A percentile compares a stretch with the other conserved stretches of the same genome.
Evolutionary conservation across 257 asterid species (phyloP).

Genomic region (Linaria vulgaris): DNA sequence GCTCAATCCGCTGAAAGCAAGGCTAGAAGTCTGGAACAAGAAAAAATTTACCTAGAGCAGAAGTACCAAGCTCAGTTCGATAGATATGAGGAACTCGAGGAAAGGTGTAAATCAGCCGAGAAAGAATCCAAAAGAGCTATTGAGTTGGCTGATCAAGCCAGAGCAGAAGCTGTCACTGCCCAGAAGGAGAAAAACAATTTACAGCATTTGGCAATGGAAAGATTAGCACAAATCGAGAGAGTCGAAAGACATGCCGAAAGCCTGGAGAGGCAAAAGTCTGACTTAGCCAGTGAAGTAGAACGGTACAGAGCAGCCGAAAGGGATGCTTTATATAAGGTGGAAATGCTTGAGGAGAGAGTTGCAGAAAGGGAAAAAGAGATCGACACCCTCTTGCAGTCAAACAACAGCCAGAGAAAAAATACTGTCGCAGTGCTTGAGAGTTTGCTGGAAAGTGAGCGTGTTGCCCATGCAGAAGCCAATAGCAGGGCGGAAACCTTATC

Average conservation of each 20-base stretch:
- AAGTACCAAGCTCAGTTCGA: slow-evolving; percentile 62
- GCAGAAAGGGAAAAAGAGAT: slow-evolving; percentile 80
- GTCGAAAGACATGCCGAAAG: slow-evolving; percentile 67
- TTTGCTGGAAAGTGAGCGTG: slow-evolving; percentile 73
- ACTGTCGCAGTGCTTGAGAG: slow-evolving; percentile 77
- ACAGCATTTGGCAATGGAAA: slow-evolving; percentile 78
- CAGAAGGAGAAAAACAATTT: slow-evolving; percentile 72
- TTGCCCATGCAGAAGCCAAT: slow-evolving; percentile 81
- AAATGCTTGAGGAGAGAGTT: slow-evolving; percentile 63
- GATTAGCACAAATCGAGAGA: slow-evolving; percentile 79
- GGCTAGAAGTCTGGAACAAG: slow-evolving; percentile 77
- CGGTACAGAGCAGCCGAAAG: slow-evolving; percentile 59
- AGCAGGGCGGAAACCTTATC: slow-evolving; percentile 86
- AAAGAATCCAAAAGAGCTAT: slow-evolving; percentile 80
- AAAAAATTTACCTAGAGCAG: slow-evolving; percentile 77
- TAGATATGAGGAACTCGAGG: slow-evolving; percentile 76
- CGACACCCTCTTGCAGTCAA: slow-evolving; percentile 61
- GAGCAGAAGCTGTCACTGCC: slow-evolving; percentile 85
- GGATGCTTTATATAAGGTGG: slow-evolving; percentile 67
- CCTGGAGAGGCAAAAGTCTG: slow-evolving; percentile 63
- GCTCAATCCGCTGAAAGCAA: slow-evolving; percentile 78
- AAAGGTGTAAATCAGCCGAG: slow-evolving; percentile 84
- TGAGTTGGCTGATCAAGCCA: slow-evolving; percentile 85
- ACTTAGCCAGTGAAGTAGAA: slow-evolving; percentile 56
- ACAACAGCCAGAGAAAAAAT: slow-evolving; percentile 67